A percentile compares a stretch with the other conserved stretches of the same genome.
phyloP scores from a whole-genome alignment of 306 rosid species.

The Alnus glutinosa region DNA sequence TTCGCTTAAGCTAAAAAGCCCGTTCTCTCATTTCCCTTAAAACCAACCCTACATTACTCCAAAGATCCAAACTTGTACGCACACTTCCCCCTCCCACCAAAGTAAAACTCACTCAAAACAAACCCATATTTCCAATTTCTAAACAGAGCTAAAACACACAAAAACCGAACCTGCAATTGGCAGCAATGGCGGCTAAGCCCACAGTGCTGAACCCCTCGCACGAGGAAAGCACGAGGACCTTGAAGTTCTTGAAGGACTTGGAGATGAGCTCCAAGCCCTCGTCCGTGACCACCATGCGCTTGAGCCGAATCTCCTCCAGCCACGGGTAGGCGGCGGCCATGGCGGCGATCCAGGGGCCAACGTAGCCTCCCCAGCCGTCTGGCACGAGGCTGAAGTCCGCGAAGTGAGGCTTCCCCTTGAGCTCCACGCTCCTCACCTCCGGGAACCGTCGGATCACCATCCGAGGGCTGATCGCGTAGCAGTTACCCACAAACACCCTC shows the following conservation, averaged over 20 bases:
- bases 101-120: background rate
- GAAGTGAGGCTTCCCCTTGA: conserved; percentile 95
- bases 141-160: background rate
- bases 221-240: conserved; percentile 68
- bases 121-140: background rate
- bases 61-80: conserved; percentile 30
- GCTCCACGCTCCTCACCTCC: conserved; percentile 70
- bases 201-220: conserved; percentile 92
- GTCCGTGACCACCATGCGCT: conserved; percentile 88
- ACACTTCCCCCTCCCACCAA: background rate
- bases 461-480: conserved; percentile 81
- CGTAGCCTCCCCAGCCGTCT: conserved; percentile 91
- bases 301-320: conserved; percentile 90
- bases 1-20: background rate
- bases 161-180: conserved; percentile 79
- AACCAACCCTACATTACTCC: background rate
- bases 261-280: conserved; percentile 78
- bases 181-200: conserved; percentile 93
- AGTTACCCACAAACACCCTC: conserved; percentile 78
- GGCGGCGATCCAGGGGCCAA: conserved; percentile 79
- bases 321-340: conserved; percentile 68
- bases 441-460: conserved; percentile 73
- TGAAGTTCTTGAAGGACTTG: conserved; percentile 76
- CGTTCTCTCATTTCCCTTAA: background rate
- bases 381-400: conserved; percentile 96